These are phyloP conservation scores for Uncinocarpus reesii DNA, from an alignment of 2,329 filamentous ascomycete species.

Conservation along the genomic window DNA sequence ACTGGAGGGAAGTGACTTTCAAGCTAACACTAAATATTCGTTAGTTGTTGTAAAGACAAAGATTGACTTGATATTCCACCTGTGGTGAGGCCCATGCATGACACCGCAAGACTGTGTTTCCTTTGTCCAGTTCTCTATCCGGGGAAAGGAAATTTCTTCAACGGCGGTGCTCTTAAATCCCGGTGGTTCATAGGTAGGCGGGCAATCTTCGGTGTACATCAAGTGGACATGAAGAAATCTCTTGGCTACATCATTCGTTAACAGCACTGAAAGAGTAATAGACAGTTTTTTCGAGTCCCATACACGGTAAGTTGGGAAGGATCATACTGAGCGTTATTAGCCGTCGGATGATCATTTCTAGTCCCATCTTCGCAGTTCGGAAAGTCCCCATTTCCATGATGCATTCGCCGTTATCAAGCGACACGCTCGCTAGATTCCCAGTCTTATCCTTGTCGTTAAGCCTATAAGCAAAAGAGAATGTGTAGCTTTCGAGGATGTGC, in stretches of 20 bases:
- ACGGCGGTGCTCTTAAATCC: slow-evolving; percentile 30
- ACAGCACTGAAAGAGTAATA: neutral
- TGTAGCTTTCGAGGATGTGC: slow-evolving; percentile 42
- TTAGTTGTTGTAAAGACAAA: neutral
- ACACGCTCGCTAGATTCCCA: slow-evolving; percentile 24
- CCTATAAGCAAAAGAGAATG: slow-evolving; percentile 40
- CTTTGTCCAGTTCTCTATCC: slow-evolving; percentile 31
- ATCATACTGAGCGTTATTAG: slow-evolving; percentile 31
- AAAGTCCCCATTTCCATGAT: slow-evolving; percentile 29
- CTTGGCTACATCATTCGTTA: slow-evolving; percentile 22
- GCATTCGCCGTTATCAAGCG: slow-evolving; percentile 23
- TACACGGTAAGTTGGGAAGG: slow-evolving; percentile 38
- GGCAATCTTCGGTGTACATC: slow-evolving; percentile 36
- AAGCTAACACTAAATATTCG: slow-evolving; percentile 24
- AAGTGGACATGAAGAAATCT: slow-evolving; percentile 38
- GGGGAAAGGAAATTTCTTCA: slow-evolving; percentile 29
- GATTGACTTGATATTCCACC: slow-evolving; percentile 20
- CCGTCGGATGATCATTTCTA: slow-evolving; percentile 37
- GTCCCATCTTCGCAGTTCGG: slow-evolving; percentile 32
- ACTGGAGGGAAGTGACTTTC: slow-evolving; percentile 28
- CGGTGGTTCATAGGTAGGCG: slow-evolving; percentile 32
- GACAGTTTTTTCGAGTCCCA: slow-evolving; percentile 2
- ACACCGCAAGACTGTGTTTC: slow-evolving; percentile 25
- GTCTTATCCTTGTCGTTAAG: slow-evolving; percentile 23
- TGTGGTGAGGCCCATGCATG: slow-evolving; percentile 34